Evolutionary conservation across 78 protist genomes (phyloP), one percentile per base, ranked within the genome.

Genomic region (Cavenderia fasciculata): DNA sequence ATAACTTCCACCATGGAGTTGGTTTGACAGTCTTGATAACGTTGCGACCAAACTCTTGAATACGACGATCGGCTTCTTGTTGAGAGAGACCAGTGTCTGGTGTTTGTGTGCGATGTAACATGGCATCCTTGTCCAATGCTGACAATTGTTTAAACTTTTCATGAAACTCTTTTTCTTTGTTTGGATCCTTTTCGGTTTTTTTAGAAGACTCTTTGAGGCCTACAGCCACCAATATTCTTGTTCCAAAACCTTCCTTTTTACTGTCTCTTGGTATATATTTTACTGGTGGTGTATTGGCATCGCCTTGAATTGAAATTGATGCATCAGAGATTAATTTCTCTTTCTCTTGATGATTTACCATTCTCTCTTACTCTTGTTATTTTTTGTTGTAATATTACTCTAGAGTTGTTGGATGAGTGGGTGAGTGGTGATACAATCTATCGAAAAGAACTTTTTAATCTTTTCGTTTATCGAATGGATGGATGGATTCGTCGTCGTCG

Each of bases 11-110:
- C 90, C 90, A 82, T 61, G 86, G 41, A 4, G 52, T 65, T 29
- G 85, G 78, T 31, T 87, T 87, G 33, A 77, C 87, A 23, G 62
- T 59, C 14, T 52, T 70, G 23, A 87, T 87, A 6, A 65, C 93
- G 63, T 87, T 87, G 18, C 36, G 59, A 27, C 93, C 93, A 33
- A 65, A 74, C 2, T 61, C 71, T 11, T 46, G 34, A 6, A 74
- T 11, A 46, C 93, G 73, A 59, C 86, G 51, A 14, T 87, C 49
- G 1, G 85, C 93, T 23, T 87, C 93, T 7, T 21, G 31, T 10
- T 56, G 34, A n/a, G 93, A 71, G 14, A 87, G 72, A 61, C 93
- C 93, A 5, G 12, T 21, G 4, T n/a, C 23, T 41, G 66, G 78
- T 49, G 90, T 38, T 2, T 27, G 21, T 10, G 71, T 68, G 31